phyloP scores from a whole-genome alignment of 176 grass and related monocot species.

The Rhynchospora breviuscula region DNA sequence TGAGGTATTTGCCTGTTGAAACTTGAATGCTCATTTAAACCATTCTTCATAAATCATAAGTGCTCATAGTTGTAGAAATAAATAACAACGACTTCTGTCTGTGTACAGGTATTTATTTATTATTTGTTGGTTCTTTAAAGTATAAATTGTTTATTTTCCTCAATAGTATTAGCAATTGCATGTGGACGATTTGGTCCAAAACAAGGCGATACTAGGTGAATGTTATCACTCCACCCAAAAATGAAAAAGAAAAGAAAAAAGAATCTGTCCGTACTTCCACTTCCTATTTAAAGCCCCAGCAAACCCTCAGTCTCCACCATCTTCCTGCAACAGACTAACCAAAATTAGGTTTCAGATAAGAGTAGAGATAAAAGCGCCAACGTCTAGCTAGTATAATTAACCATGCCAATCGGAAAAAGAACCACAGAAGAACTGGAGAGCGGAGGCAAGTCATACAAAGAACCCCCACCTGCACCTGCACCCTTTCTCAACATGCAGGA shows the following conservation, averaged over 20 bases:
- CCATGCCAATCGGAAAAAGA: conserved; percentile 34
- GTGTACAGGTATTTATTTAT: too few relatives aligned
- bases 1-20: too few relatives aligned
- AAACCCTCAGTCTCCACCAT: not conserved
- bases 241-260: not conserved
- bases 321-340: not conserved
- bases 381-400: not conserved
- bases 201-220: too few relatives aligned
- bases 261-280: not conserved
- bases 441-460: conserved; percentile 42
- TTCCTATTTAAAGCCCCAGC: conserved; percentile 1
- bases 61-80: too few relatives aligned
- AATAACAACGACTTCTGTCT: too few relatives aligned
- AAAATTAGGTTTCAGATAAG: not conserved
- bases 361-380: not conserved
- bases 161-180: too few relatives aligned
- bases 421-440: not conserved
- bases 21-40: too few relatives aligned
- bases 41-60: too few relatives aligned
- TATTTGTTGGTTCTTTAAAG: too few relatives aligned
- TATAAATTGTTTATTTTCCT: too few relatives aligned
- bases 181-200: too few relatives aligned
- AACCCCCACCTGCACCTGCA: conserved; percentile 25
- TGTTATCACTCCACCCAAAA: too few relatives aligned
- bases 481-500: conserved; percentile 49